phyloP scores from a whole-genome alignment of 495 filamentous ascomycete species.

The Extremus antarcticus region DNA sequence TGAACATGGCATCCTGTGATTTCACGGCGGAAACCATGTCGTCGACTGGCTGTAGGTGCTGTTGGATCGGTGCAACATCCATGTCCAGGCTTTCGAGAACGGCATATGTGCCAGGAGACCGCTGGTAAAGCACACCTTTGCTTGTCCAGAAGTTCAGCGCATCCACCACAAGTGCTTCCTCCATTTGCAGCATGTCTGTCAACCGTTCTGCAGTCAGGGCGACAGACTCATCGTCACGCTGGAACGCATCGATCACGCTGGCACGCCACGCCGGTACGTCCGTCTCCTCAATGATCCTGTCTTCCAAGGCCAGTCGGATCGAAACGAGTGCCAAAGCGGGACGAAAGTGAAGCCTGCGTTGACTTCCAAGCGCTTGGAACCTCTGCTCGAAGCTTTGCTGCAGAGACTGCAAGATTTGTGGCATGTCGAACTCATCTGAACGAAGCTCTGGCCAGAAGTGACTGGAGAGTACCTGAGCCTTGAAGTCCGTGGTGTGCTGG shows the following conservation, averaged over 20 bases:
- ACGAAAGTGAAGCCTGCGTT: conserved; percentile 80
- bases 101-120: conserved; percentile 41
- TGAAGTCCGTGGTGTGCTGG: background rate
- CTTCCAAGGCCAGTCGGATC: conserved; percentile 71
- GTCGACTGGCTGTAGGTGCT: conserved; percentile 35
- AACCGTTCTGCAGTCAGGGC: conserved; percentile 52
- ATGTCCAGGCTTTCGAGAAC: conserved; percentile 53
- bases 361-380: conserved; percentile 49
- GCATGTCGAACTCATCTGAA: conserved; percentile 63
- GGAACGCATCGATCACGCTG: conserved; percentile 79
- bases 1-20: conserved; percentile 27
- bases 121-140: conserved; percentile 62
- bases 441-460: conserved; percentile 88
- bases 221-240: conserved; percentile 34
- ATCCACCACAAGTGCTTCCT: conserved; percentile 58
- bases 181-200: conserved; percentile 58
- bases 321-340: conserved; percentile 69
- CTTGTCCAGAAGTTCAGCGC: conserved; percentile 79
- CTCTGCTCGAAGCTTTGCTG: conserved; percentile 61
- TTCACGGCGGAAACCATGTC: conserved; percentile 29
- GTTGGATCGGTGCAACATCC: conserved; percentile 43
- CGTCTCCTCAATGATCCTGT: conserved; percentile 55
- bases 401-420: conserved; percentile 47
- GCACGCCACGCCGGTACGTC: conserved; percentile 83
- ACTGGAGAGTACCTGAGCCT: conserved; percentile 73